Conservation (phyloP, 768 basidiomycete species). For the Tylopilus felleus region DNA sequence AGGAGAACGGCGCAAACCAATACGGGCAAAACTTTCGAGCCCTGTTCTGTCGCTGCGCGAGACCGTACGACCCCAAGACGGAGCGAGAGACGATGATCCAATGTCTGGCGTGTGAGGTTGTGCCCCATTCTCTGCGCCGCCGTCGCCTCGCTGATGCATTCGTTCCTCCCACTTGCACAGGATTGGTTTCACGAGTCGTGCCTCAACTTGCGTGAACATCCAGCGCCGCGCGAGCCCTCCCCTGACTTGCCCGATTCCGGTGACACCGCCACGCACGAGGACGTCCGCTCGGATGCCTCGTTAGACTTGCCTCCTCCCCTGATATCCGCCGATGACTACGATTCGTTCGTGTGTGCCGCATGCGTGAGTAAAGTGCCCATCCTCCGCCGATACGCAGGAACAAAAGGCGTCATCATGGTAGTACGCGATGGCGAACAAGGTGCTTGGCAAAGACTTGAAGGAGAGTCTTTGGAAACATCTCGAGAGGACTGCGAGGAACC, state of each 20-base stretch:
- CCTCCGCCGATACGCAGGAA: slow-evolving; percentile 64
- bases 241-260: slow-evolving; percentile 18
- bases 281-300: slow-evolving; percentile 58
- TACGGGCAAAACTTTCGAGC: slow-evolving; percentile 76
- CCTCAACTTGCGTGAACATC: slow-evolving; percentile 71
- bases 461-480: slow-evolving; percentile 10
- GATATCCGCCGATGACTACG: slow-evolving; percentile 66
- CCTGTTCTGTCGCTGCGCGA: slow-evolving; percentile 71
- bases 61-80: slow-evolving; percentile 65
- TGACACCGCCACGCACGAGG: slow-evolving; percentile 31
- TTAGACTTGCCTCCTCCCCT: slow-evolving; percentile 66
- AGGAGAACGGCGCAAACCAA: slow-evolving; percentile 53
- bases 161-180: slow-evolving; percentile 33
- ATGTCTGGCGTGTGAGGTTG: slow-evolving; percentile 80
- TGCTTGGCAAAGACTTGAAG: slow-evolving; percentile 53
- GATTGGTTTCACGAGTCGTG: slow-evolving; percentile 94
- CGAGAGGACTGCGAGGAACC: slow-evolving; percentile 8
- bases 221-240: slow-evolving; percentile 43
- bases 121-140: neutral
- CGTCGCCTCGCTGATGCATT: slow-evolving; percentile 1
- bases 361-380: slow-evolving; percentile 59
- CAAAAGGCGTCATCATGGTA: slow-evolving; percentile 64
- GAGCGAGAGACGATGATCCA: slow-evolving; percentile 88
- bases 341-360: slow-evolving; percentile 66
- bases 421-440: slow-evolving; percentile 44